phyloP scores from a whole-genome alignment of 495 filamentous ascomycete genomes.

The Podospora comata region DNA sequence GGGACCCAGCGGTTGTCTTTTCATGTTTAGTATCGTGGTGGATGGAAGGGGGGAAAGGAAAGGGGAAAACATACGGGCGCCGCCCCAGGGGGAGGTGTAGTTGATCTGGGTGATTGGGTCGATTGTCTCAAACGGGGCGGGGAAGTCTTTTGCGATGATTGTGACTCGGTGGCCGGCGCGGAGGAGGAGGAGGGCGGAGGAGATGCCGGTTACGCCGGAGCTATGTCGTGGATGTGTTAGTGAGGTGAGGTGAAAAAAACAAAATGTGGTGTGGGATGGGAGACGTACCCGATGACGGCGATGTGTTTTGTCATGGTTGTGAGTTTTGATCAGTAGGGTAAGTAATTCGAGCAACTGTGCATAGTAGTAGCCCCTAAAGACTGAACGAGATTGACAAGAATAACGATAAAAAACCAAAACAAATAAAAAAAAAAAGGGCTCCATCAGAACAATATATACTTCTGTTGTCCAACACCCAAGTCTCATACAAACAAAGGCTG shows the following conservation, averaged over 20 bases:
- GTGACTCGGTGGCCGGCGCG: slow-evolving; percentile 45
- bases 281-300: slow-evolving; percentile 15
- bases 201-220: slow-evolving; percentile 58
- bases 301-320: slow-evolving; percentile 15
- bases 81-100: slow-evolving; percentile 65
- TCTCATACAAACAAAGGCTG: neutral
- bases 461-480: neutral
- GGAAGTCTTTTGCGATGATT: slow-evolving; percentile 57
- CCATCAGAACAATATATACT: no score
- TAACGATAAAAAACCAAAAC: no score
- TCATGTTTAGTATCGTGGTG: neutral
- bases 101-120: slow-evolving; percentile 48
- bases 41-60: neutral
- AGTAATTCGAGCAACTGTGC: no score
- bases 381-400: no score
- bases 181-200: slow-evolving; percentile 51
- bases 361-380: no score
- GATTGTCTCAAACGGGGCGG: slow-evolving; percentile 44
- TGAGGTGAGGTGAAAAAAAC: neutral
- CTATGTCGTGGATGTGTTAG: slow-evolving; percentile 23
- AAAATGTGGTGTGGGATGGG: neutral
- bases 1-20: slow-evolving; percentile 26
- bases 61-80: slow-evolving; percentile 26
- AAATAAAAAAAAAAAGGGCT: no score
- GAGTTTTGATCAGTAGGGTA: neutral